Conservation (phyloP, 2,329 filamentous ascomycete genomes). For the Juglanconis oblonga region DNA sequence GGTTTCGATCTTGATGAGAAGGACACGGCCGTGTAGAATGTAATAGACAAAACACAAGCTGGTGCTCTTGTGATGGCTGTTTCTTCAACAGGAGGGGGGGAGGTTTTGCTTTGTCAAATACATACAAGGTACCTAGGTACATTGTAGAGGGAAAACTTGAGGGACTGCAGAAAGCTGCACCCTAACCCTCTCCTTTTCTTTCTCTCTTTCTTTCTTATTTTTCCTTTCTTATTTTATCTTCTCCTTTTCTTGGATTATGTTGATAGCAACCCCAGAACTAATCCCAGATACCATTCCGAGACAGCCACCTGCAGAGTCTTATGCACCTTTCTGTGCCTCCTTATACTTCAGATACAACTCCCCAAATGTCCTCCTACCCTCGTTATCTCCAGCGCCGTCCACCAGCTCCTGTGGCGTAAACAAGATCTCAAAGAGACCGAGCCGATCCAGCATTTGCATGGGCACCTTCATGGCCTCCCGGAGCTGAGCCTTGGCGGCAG, state of each 20-base stretch:
- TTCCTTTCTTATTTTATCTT: no score
- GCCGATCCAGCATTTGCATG: constrained; percentile 24
- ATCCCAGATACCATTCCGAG: no score
- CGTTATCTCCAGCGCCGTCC: constrained; percentile 20
- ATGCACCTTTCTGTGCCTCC: neutral
- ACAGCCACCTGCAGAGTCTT: no score
- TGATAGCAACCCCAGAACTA: no score
- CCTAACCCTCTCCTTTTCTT: no score
- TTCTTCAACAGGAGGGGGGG: neutral
- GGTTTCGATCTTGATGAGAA: constrained; percentile 58
- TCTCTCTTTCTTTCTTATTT: no score
- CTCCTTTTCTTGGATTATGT: no score
- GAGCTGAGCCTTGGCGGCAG: constrained; percentile 17
- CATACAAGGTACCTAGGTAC: no score
- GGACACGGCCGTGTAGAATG: constrained; percentile 40
- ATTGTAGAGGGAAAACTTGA: no score
- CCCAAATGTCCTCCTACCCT: constrained; percentile 24
- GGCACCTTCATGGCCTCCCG: constrained; percentile 22
- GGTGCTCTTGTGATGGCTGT: constrained; percentile 18
- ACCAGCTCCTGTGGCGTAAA: constrained; percentile 27
- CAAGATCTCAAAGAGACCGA: constrained; percentile 25
- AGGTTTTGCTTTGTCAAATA: no score
- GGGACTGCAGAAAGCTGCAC: no score
- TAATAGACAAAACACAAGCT: constrained; percentile 4
- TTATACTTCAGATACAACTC: constrained; percentile 24